Percentiles rank a stretch among this genome's conserved stretches.
Conservation (phyloP, 371 early-diverging fungal species). For the Mucor indicus region DNA sequence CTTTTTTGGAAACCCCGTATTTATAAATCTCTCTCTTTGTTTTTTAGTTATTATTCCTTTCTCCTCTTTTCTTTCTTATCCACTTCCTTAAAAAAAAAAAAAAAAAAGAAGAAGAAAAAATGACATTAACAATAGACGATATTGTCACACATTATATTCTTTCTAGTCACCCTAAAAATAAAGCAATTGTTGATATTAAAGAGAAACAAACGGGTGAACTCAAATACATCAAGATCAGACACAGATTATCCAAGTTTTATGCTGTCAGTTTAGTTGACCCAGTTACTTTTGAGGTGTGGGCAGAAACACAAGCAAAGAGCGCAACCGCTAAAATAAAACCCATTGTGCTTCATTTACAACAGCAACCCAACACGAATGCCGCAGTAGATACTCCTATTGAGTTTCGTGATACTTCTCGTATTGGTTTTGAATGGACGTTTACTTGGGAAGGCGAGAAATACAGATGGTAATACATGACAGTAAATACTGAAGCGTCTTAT, state of each 20-base stretch:
- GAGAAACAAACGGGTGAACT: slow-evolving; percentile 33
- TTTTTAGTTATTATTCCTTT: slow-evolving; percentile 4
- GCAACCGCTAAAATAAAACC: slow-evolving; percentile 25
- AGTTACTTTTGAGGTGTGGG: slow-evolving; percentile 35
- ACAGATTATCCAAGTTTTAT: slow-evolving; percentile 39
- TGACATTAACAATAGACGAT: slow-evolving; percentile 25
- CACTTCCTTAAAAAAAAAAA: neutral
- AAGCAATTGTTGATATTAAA: slow-evolving; percentile 35
- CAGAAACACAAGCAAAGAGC: slow-evolving; percentile 35
- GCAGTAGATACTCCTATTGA: slow-evolving; percentile 11
- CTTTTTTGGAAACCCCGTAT: neutral
- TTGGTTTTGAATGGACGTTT: slow-evolving; percentile 49
- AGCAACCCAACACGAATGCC: slow-evolving; percentile 1
- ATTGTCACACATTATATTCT: slow-evolving; percentile 34
- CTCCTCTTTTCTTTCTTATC: slow-evolving; percentile 6
- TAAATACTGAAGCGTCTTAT: too few species aligned
- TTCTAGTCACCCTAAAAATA: slow-evolving; percentile 36
- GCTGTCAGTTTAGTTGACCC: slow-evolving; percentile 43
- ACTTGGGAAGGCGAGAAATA: slow-evolving; percentile 42
- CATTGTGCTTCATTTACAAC: slow-evolving; percentile 30
- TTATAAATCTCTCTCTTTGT: slow-evolving; percentile 1
- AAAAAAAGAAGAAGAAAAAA: slow-evolving; percentile 5
- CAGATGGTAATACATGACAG: slow-evolving; percentile 27
- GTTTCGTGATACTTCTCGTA: slow-evolving; percentile 26
- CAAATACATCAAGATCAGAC: slow-evolving; percentile 41